These are phyloP conservation scores for Spizellomyces punctatus DNA, from an alignment of 192 early-diverging fungal species.

Conservation along the genomic window DNA sequence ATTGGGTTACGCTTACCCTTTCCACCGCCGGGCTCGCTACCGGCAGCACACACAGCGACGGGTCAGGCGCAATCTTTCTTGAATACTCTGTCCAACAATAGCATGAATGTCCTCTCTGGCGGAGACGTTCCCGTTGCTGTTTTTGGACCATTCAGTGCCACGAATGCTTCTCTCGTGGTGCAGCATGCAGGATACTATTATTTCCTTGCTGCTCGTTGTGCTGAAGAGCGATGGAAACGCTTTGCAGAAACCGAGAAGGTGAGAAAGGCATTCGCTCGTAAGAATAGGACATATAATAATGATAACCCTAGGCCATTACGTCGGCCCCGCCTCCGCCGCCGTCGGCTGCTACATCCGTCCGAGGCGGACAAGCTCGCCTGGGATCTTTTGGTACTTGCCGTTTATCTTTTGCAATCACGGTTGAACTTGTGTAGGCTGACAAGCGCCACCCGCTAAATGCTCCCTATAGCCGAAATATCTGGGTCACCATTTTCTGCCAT, in stretches of 20 bases:
- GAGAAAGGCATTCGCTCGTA: neutral
- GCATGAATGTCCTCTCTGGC: conserved; percentile 33
- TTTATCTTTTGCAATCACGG: neutral
- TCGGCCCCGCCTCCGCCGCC: conserved; percentile 37
- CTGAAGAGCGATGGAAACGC: conserved; percentile 67
- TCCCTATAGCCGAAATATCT: neutral
- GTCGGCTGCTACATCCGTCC: conserved; percentile 40
- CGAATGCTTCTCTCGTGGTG: conserved; percentile 68
- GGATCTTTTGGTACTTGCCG: neutral
- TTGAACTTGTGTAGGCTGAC: no score
- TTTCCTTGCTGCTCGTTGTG: conserved; percentile 71
- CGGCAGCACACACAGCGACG: neutral
- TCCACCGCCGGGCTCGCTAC: conserved; percentile 54
- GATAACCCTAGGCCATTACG: neutral
- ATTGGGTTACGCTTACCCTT: conserved; percentile 68
- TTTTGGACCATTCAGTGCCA: conserved; percentile 47
- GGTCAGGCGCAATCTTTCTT: conserved; percentile 25
- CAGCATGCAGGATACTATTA: conserved; percentile 90
- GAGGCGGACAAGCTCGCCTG: conserved; percentile 16
- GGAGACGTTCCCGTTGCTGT: conserved; percentile 32
- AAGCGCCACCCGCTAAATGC: neutral
- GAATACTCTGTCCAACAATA: conserved; percentile 30
- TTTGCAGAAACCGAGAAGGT: conserved; percentile 49
- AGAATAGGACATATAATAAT: neutral
- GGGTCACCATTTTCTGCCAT: neutral